Conservation (phyloP, 352 stramenopile species). For the Globisporangium nagaii region DNA sequence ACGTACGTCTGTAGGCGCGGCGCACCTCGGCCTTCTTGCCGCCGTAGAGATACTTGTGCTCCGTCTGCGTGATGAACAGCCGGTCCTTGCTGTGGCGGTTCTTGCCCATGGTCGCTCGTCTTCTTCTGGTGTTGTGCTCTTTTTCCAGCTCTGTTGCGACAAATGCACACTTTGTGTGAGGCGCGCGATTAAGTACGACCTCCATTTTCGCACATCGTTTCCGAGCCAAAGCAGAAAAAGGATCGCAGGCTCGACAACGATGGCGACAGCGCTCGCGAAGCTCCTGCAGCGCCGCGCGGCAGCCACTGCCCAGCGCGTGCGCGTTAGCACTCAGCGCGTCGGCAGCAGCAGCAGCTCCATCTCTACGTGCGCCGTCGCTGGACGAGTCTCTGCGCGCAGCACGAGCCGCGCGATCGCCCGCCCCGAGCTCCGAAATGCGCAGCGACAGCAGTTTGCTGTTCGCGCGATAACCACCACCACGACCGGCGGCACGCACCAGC, state of each 20-base stretch:
- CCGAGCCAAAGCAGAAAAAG: neutral
- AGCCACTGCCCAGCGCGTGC: neutral
- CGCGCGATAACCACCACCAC: neutral
- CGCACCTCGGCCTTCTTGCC: slow-evolving; percentile 88
- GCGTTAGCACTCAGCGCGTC: neutral
- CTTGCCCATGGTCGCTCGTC: slow-evolving; percentile 57
- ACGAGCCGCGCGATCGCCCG: neutral
- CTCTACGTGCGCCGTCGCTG: neutral
- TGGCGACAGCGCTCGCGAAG: slow-evolving; percentile 3
- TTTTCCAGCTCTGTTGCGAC: no score
- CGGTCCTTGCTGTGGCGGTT: slow-evolving; percentile 89
- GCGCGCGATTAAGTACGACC: neutral
- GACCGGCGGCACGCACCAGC: neutral
- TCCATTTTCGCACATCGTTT: neutral
- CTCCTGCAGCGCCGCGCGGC: slow-evolving; percentile 1
- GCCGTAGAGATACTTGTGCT: slow-evolving; percentile 92
- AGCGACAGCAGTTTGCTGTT: neutral
- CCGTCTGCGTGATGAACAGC: slow-evolving; percentile 85
- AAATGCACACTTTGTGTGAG: neutral
- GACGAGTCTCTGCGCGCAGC: neutral
- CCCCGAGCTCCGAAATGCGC: neutral
- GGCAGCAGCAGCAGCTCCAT: neutral
- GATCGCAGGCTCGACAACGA: slow-evolving; percentile 1
- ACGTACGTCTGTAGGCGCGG: slow-evolving; percentile 70
- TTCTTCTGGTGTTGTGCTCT: neutral